Base-by-base conservation (phyloP, 2,329 filamentous ascomycete species). In the Apiospora saccharicola region DNA sequence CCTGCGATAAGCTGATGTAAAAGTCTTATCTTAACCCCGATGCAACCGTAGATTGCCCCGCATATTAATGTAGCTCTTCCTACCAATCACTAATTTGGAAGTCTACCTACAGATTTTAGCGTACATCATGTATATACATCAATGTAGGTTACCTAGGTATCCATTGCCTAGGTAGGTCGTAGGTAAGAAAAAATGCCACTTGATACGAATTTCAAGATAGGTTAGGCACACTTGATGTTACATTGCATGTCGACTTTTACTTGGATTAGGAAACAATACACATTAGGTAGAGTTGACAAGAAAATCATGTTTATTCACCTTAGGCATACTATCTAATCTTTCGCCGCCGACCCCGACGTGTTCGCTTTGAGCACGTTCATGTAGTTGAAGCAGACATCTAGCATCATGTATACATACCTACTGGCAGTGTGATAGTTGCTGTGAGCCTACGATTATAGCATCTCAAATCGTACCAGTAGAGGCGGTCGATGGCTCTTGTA, bases 1-100 rank as follows among this genome's bases (percentile, higher is more conserved):
- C 57, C 34, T 41, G 57, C 57, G 57, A 64, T 64, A 64, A 64
- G 57, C 57, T 2, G 30, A 22, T 22, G 3, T 22, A n/a, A 64
- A 37, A 13, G 19, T 41, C 57, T 64, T 64, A 64, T 64, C 57
- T 64, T 41, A 64, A 64, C 57, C 57, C 57, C 57, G 57, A 64
- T 5, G 19, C 57, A 0, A 19, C 30, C 10, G 34, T 8, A 19
- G 22, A 22, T 16, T 61, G 53, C 53, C 53, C 53, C 53, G 53
- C 53, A 61, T 34, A 2, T 30, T 16, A 34, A 30, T 8, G 8
- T 37, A 61, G 53, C 26, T 37, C 13, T 34, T 37, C 19, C 4
- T 13, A 7, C 8, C 53, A 2, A 4, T 7, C 7, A 49, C 6
- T n/a, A 10, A n/a, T 16, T 37, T 37, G 37, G 6, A 41, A n/a